Percentiles rank a stretch among this genome's conserved stretches.
Conservation (phyloP, 2,329 filamentous ascomycete genomes). For the Cucurbitaria berberidis region DNA sequence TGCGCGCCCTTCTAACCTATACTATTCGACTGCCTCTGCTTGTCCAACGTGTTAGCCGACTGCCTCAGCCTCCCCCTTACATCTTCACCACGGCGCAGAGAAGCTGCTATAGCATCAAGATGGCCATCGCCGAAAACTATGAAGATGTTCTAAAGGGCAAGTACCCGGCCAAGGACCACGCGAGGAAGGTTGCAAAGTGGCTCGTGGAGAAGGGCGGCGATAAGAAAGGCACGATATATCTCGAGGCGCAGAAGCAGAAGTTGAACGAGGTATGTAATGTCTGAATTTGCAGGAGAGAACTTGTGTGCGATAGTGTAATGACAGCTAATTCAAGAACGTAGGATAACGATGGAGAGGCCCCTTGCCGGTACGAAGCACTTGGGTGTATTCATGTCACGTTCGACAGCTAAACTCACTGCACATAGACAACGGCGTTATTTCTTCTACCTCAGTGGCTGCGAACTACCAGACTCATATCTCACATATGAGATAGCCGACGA, state of each 20-base stretch:
- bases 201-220: slow-evolving; percentile 70
- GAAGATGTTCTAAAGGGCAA: slow-evolving; percentile 59
- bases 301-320: neutral
- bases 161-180: slow-evolving; percentile 87
- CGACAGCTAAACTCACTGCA: neutral
- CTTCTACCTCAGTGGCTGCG: slow-evolving; percentile 90
- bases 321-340: slow-evolving; percentile 24
- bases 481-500: slow-evolving; percentile 78
- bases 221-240: slow-evolving; percentile 77
- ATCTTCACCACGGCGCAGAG: slow-evolving; percentile 6
- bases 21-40: slow-evolving; percentile 7
- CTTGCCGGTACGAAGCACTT: slow-evolving; percentile 69
- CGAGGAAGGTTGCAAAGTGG: slow-evolving; percentile 79
- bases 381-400: neutral
- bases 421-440: slow-evolving; percentile 85
- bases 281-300: neutral
- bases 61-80: slow-evolving; percentile 11
- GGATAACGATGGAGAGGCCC: slow-evolving; percentile 83
- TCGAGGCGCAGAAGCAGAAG: slow-evolving; percentile 82
- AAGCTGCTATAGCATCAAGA: slow-evolving; percentile 24
- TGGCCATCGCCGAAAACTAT: slow-evolving; percentile 42
- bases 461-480: slow-evolving; percentile 78
- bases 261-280: slow-evolving; percentile 68
- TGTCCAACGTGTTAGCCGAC: slow-evolving; percentile 7
- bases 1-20: slow-evolving; percentile 13